Conservation (phyloP, 768 basidiomycete genomes). For the Paxillus rubicundulus region DNA sequence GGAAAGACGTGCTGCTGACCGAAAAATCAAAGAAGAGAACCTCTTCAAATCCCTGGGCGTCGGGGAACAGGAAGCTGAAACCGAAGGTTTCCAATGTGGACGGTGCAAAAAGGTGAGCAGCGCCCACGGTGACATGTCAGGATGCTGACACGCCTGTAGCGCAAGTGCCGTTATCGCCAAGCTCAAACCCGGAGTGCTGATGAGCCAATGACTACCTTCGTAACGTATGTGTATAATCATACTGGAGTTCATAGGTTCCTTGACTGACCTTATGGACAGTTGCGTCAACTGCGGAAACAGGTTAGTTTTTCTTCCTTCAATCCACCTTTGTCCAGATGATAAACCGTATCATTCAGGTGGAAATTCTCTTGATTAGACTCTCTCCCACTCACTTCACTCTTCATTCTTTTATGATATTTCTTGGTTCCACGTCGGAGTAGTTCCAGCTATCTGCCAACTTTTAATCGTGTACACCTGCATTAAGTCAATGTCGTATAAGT, state of each 20-base stretch:
- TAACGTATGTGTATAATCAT: conserved; percentile 56
- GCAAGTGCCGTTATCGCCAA: conserved; percentile 90
- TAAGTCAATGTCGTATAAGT: conserved; percentile 14
- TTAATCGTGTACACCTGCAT: conserved; percentile 24
- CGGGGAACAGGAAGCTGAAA: conserved; percentile 88
- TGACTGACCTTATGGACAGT: conserved; percentile 29
- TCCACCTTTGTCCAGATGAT: background rate
- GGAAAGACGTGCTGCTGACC: conserved; percentile 81
- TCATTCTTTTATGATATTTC: conserved; percentile 8
- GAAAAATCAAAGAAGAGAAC: conserved; percentile 80
- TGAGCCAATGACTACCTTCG: conserved; percentile 98
- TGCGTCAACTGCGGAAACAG: conserved; percentile 69
- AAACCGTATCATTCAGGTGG: conserved; percentile 40
- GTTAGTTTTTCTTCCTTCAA: conserved; percentile 26
- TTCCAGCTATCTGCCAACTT: background rate
- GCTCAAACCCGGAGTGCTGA: conserved; percentile 97
- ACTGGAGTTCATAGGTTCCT: background rate
- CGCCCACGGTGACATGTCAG: background rate
- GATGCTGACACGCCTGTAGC: conserved; percentile 34
- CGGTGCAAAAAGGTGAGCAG: conserved; percentile 81
- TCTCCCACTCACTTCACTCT: conserved; percentile 2
- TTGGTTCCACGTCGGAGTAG: conserved; percentile 2
- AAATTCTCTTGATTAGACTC: conserved; percentile 53
- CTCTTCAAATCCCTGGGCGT: conserved; percentile 90
- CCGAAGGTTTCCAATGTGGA: conserved; percentile 95